Percentiles rank a stretch among this genome's conserved stretches.
phyloP scores from a whole-genome alignment of 2,329 filamentous ascomycete species.

The Albifimbria verrucaria region DNA sequence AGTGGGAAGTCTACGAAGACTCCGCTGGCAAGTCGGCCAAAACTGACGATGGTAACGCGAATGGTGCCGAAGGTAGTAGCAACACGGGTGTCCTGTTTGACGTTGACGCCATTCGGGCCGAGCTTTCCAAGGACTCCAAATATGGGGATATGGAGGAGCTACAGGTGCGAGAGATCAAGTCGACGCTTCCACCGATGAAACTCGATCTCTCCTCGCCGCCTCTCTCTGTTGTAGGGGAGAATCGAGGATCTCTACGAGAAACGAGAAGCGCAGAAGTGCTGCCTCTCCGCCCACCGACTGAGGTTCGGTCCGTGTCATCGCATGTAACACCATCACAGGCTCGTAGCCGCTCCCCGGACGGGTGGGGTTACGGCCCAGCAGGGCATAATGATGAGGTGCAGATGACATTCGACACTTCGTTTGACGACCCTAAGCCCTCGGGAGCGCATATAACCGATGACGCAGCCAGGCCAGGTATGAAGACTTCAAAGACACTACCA shows the following conservation, averaged over 20 bases:
- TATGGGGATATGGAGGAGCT: conserved; percentile 51
- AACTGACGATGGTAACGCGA: conserved; percentile 30
- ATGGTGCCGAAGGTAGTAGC: conserved; percentile 46
- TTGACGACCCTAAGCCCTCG: conserved; percentile 30
- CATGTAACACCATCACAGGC: conserved; percentile 8
- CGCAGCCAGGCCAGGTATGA: conserved; percentile 20
- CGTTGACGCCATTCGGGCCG: conserved; percentile 86
- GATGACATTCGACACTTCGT: conserved; percentile 71
- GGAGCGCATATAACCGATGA: conserved; percentile 28
- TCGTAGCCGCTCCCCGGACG: conserved; percentile 15
- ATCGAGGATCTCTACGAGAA: conserved; percentile 31
- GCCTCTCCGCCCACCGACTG: conserved; percentile 21
- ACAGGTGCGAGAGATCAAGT: conserved; percentile 76
- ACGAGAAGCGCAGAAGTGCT: conserved; percentile 44
- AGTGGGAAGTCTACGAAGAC: conserved; percentile 94
- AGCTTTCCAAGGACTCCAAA: conserved; percentile 66
- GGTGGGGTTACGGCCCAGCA: conserved; percentile 21
- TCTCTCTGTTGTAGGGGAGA: conserved; percentile 16
- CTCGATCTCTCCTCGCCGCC: conserved; percentile 52
- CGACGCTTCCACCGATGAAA: conserved; percentile 87
- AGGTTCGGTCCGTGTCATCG: conserved; percentile 16
- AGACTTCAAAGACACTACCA: conserved; percentile 46
- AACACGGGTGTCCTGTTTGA: conserved; percentile 80
- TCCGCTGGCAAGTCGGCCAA: conserved; percentile 36
- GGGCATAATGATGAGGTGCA: conserved; percentile 51